Conservation (phyloP, 805 yeast genomes). For the Wickerhamia fluorescens region DNA sequence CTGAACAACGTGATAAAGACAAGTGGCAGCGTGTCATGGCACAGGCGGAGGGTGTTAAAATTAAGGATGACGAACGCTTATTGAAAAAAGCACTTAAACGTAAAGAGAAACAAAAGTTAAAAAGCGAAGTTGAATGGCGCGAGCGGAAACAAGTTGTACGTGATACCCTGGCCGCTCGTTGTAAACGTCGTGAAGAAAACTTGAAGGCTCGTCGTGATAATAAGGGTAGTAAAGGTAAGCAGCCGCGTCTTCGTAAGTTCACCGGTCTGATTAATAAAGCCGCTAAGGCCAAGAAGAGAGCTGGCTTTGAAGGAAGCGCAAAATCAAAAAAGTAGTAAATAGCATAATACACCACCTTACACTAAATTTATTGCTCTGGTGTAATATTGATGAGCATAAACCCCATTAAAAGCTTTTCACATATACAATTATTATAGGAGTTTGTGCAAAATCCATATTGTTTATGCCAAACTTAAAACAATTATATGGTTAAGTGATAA, state of each 20-base stretch:
- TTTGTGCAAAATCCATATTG: too few relatives aligned
- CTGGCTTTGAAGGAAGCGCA: slow-evolving; percentile 87
- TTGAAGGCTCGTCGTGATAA: slow-evolving; percentile 77
- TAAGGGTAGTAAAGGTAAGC: slow-evolving; percentile 51
- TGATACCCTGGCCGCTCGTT: slow-evolving; percentile 65
- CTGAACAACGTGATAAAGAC: slow-evolving; percentile 58
- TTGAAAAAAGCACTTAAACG: slow-evolving; percentile 80
- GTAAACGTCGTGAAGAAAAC: slow-evolving; percentile 88
- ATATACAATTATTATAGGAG: too few relatives aligned
- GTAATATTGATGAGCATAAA: too few relatives aligned
- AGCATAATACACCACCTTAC: not conserved
- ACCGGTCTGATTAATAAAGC: slow-evolving; percentile 47
- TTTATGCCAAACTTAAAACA: too few relatives aligned
- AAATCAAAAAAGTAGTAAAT: slow-evolving; percentile 29
- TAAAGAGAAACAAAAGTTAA: slow-evolving; percentile 75
- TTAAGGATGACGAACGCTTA: slow-evolving; percentile 84
- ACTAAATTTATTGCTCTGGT: too few relatives aligned
- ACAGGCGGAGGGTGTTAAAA: slow-evolving; percentile 82
- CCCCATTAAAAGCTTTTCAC: too few relatives aligned
- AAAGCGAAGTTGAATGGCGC: slow-evolving; percentile 86
- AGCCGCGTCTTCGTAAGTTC: slow-evolving; percentile 61
- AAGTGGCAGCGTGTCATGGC: slow-evolving; percentile 81
- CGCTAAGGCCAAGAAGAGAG: slow-evolving; percentile 43
- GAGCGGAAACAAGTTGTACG: slow-evolving; percentile 80
- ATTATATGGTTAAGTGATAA: too few relatives aligned